Base-by-base conservation (phyloP, 2,329 filamentous ascomycete genomes). In the Monilinia laxa region DNA sequence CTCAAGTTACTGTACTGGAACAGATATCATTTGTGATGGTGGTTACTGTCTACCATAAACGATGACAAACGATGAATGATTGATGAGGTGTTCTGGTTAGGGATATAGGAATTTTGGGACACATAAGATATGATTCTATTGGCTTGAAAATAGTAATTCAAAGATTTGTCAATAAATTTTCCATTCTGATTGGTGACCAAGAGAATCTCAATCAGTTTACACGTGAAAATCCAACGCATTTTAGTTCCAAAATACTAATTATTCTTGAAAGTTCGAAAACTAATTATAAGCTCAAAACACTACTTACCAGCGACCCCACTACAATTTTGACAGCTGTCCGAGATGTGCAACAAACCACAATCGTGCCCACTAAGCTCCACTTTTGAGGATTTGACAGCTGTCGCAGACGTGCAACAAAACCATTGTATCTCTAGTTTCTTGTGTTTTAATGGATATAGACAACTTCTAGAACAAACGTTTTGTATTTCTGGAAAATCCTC, bases 1-100 rank as follows among this genome's bases (percentile, higher is more conserved):
- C 4, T 86, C 89, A n/a, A 90, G 87, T 64, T 96, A 92, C 79
- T 92, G 89, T 23, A 96, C 91, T 11, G 92, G 87, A 0, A 82
- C 85, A 12, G 89, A 93, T 76, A 81, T 95, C 68, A 79, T 91
- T 70, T 85, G 93, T 58, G 91, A 95, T 76, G 64, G 64, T 5
- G 64, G 64, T 28, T 66, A 66, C 23, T 66, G 51, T n/a, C 20
- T 66, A 31, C 64, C 64, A 63, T 66, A 52, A 40, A 56, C 4
- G n/a, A 51, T 7, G 18, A 62, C 38, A 38, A 31, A 25, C 14
- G 31, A 62, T 23, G n/a, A 28, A 62, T 62, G 31, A 38, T 51
- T 62, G 45, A 51, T 60, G 45, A 62, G 58, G 58, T 62, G 58
- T 62, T 62, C 4, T 14, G 45, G 45, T 62, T 38, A 23, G n/a